Evolutionary conservation across 2,329 filamentous ascomycete genomes (phyloP), one percentile per base, ranked within the genome.

Genomic region (Gliomastix tumulicola): DNA sequence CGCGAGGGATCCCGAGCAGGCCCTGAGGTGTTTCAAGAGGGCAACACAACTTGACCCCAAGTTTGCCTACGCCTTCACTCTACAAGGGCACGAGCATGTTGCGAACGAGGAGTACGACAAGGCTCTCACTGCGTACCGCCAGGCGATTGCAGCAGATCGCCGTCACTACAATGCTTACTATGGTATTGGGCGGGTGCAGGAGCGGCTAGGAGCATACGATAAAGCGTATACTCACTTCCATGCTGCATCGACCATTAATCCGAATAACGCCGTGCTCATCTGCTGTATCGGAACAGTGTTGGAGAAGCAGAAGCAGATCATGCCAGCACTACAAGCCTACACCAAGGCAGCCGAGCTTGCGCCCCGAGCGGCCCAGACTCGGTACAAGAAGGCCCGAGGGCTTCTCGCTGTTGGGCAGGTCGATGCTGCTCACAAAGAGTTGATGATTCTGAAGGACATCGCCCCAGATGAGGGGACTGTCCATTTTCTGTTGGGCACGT

Each of bases 121-220:
- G 56, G 92, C 92, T 0, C 74, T 95, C 31, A 79, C 82, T 27
- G 83, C 88, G 3, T 98, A 96, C 59, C 79, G 94, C 22, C 78
- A 82, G 36, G 89, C 88, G 3, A 85, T 98, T 47, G 77, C 82
- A 31, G 88, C 87, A 1, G 89, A 98, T 52, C 79, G 76, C 38
- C 80, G 90, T 16, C 90, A 96, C 56, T 98, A 97, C 66, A 95
- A 96, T 54, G 92, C 90, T n/a, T 97, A 94, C 76, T 98, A 97
- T 56, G 92, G 92, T 47, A 79, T 84, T 39, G 80, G 79, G 21
- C 71, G 76, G 41, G 88, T 95, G 2, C 92, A 90, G 51, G 87
- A 94, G 59, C 90, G 89, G 53, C 76, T 94, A 50, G 89, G 88
- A 52, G 89, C 88, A 56, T 89, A 87, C 49, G 87, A 94, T 43